Evolutionary conservation across 257 asterid genomes (phyloP), one percentile per base, ranked within the genome.

Genomic region (Solanum arcanum): DNA sequence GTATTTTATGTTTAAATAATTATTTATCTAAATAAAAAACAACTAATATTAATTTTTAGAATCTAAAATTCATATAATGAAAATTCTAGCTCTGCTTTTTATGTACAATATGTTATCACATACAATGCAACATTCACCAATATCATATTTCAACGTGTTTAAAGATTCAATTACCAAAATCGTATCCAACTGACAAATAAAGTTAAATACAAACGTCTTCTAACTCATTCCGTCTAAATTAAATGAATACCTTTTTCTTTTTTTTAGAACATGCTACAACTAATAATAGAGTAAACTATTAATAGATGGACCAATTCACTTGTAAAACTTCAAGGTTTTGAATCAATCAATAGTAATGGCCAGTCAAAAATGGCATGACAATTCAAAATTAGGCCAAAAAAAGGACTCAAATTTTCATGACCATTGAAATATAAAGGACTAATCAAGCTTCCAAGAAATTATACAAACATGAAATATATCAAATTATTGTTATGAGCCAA

Each of bases 321-420:
- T 86, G 72, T 46, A 15, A 21, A 10, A 7, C 2, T 52, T 62
- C 44, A 47, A 59, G 49, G n/a, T 29, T 76, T 76, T 60, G 68
- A 60, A 25, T 8, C 78, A 60, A 20, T 25, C 52, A 77, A 64
- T 60, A 7, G 44, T 37, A 44, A 15, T 12, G 42, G n/a, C 35
- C 29, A 47, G 86, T 83, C 87, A 83, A 29, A 87, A 52, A 69
- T 83, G 84, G 89, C 83, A 46, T 47, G 83, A 8, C 84, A 31
- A 15, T 8, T 47, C 68, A 25, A 37, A 69, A 60, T 83, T 35
- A 46, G 75, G 8, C 83, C 20, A 35, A 59, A 52, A 16, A 29
- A 25, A 64, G 6, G 76, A 47, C 66, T 25, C 64, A 46, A 78
- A 47, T 49, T 66, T 23, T n/a, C 15, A 13, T 44, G 76, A 64